Evolutionary conservation across 1,284 basidiomycete genomes (phyloP).

Genomic region (Afroboletus lepidellus): DNA sequence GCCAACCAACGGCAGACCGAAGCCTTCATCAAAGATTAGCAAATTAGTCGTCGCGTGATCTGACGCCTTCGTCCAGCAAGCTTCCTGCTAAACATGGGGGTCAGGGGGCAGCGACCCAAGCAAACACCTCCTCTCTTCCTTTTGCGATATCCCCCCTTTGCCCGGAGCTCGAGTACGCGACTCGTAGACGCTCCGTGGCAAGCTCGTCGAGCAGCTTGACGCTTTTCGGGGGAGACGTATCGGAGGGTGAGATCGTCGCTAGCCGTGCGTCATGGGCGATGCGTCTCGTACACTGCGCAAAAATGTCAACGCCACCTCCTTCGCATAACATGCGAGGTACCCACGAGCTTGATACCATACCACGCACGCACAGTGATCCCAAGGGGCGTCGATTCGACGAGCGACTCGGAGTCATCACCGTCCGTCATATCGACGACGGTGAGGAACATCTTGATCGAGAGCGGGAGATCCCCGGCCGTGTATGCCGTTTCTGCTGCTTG

Average conservation of each 20-base stretch:
- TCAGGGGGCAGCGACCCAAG: slow-evolving; percentile 30
- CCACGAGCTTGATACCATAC: slow-evolving; percentile 83
- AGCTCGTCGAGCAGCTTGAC: slow-evolving; percentile 64
- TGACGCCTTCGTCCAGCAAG: background rate
- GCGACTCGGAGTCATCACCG: slow-evolving; percentile 45
- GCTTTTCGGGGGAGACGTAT: slow-evolving; percentile 52
- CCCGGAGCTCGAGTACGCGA: slow-evolving; percentile 46
- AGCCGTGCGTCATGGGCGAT: slow-evolving; percentile 43
- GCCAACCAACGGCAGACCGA: background rate
- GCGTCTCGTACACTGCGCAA: slow-evolving; percentile 55
- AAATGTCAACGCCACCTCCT: background rate
- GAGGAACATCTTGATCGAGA: slow-evolving; percentile 84
- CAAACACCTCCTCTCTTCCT: slow-evolving; percentile 35
- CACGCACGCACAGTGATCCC: slow-evolving; percentile 72
- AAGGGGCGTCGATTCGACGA: slow-evolving; percentile 48
- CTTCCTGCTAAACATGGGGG: slow-evolving; percentile 1
- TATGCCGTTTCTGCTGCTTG: slow-evolving; percentile 88
- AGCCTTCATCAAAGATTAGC: slow-evolving; percentile 3
- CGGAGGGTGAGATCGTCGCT: slow-evolving; percentile 48
- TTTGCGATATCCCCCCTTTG: slow-evolving; percentile 33
- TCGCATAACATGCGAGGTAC: slow-evolving; percentile 29
- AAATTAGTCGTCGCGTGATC: slow-evolving; percentile 3
- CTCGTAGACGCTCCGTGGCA: slow-evolving; percentile 67
- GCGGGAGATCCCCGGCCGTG: slow-evolving; percentile 68
- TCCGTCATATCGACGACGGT: slow-evolving; percentile 82